A percentile compares a stretch with the other conserved stretches of the same genome.
These are phyloP conservation scores for Monilinia vaccinii-corymbosi DNA, from an alignment of 2,329 filamentous ascomycete genomes.

Conservation along the genomic window DNA sequence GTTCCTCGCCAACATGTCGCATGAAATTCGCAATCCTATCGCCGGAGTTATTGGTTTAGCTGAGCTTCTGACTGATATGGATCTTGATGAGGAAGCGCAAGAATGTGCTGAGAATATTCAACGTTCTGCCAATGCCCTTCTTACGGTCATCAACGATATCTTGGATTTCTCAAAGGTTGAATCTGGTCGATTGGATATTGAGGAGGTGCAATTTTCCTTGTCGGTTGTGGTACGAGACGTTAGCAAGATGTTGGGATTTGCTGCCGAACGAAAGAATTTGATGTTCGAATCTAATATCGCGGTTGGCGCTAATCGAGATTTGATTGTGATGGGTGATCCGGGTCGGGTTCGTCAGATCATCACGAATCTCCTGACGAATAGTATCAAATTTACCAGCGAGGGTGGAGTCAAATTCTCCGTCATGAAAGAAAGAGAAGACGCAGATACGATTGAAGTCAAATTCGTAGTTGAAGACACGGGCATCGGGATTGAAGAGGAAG, in stretches of 20 bases:
- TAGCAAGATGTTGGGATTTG: constrained; percentile 79
- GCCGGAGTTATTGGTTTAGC: constrained; percentile 75
- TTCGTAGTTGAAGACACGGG: constrained; percentile 72
- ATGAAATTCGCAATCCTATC: constrained; percentile 70
- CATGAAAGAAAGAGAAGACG: constrained; percentile 51
- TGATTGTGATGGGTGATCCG: constrained; percentile 80
- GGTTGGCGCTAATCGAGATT: constrained; percentile 46
- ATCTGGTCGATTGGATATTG: constrained; percentile 66
- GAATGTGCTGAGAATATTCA: constrained; percentile 73
- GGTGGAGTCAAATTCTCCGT: constrained; percentile 61
- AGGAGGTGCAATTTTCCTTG: constrained; percentile 74
- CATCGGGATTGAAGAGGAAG: constrained; percentile 73
- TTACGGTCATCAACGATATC: constrained; percentile 67
- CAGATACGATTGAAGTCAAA: constrained; percentile 56
- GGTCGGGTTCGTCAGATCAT: constrained; percentile 70
- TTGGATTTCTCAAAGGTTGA: constrained; percentile 84
- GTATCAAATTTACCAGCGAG: constrained; percentile 64
- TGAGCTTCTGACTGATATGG: constrained; percentile 61
- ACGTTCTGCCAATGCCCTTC: constrained; percentile 67
- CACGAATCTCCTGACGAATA: constrained; percentile 69
- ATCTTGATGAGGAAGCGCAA: constrained; percentile 59
- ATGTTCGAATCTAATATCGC: constrained; percentile 58
- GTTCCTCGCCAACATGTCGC: constrained; percentile 75
- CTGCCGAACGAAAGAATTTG: constrained; percentile 70
- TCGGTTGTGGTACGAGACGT: constrained; percentile 64